Conservation (phyloP, 345 rosid genomes). For the Populus deltoides region DNA sequence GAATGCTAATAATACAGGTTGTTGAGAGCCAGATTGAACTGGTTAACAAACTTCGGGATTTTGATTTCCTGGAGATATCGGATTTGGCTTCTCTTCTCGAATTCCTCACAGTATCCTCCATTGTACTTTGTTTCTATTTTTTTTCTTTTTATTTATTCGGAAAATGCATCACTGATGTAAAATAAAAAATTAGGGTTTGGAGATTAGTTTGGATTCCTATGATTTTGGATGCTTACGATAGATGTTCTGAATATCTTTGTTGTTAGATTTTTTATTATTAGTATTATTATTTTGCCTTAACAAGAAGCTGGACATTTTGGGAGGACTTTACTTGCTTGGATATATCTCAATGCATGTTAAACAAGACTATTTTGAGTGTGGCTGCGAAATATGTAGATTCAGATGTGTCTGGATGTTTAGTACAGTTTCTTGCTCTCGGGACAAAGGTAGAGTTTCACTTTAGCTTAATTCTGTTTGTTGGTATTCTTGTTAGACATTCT, state of each 20-base stretch:
- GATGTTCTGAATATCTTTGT: not conserved
- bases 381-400: conserved; percentile 56
- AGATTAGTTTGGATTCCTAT: too few species aligned
- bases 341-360: conserved; percentile 69
- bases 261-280: not conserved
- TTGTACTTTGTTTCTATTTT: not conserved
- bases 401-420: conserved; percentile 39
- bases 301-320: conserved; percentile 57
- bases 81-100: conserved; percentile 48
- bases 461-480: not conserved
- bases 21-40: conserved; percentile 62
- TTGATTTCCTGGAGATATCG: conserved; percentile 41
- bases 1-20: conserved; percentile 44
- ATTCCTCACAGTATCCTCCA: conserved; percentile 64
- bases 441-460: conserved; percentile 49
- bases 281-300: conserved; percentile 33
- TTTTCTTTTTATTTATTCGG: not conserved
- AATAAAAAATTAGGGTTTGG: too few species aligned
- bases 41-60: conserved; percentile 45
- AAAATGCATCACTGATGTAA: too few species aligned
- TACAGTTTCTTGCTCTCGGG: conserved; percentile 51
- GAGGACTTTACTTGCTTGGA: conserved; percentile 93
- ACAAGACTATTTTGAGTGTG: conserved; percentile 58
- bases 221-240: not conserved
- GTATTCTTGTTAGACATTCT: not conserved